Percentiles rank a stretch among this genome's conserved stretches.
These are phyloP conservation scores for Coccinonectria pachysandricola DNA, from an alignment of 2,329 filamentous ascomycete genomes.

Conservation along the genomic window DNA sequence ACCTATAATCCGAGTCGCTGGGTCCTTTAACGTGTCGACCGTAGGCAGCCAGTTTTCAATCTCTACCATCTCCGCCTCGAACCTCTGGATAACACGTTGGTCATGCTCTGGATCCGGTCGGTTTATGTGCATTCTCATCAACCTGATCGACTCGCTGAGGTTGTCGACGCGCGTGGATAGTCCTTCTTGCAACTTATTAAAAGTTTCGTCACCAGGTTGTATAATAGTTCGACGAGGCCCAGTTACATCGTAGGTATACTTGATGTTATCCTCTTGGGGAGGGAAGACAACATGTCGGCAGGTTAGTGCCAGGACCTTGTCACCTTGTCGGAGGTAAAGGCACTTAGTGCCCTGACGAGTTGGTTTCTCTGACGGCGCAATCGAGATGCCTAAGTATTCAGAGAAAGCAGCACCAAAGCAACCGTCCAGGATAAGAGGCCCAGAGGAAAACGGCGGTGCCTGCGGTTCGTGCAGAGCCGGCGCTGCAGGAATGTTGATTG, in stretches of 20 bases:
- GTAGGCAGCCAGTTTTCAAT: too few relatives aligned
- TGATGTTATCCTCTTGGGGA: background rate
- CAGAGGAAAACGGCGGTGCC: too few relatives aligned
- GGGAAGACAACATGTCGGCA: conserved; percentile 5
- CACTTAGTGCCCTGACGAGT: conserved; percentile 3
- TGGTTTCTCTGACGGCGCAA: conserved; percentile 1
- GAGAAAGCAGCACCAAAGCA: background rate
- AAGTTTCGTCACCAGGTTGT: conserved; percentile 2
- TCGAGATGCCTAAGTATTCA: background rate
- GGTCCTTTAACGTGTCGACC: background rate
- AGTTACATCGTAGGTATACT: conserved; percentile 1
- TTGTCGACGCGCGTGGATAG: background rate
- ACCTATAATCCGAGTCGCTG: conserved; percentile 1
- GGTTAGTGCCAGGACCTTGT: conserved; percentile 1
- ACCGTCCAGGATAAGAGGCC: background rate
- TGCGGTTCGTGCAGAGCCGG: background rate
- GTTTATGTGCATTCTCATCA: too few relatives aligned
- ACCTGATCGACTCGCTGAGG: too few relatives aligned
- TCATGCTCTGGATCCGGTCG: too few relatives aligned
- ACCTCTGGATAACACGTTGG: too few relatives aligned
- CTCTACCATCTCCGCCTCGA: too few relatives aligned
- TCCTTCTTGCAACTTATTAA: background rate
- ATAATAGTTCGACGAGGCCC: background rate
- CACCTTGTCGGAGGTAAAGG: conserved; percentile 3
- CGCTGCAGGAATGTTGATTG: background rate